Evolutionary conservation across 2,329 filamentous ascomycete genomes (phyloP).

Genomic region (Ophiocordyceps robertsii): DNA sequence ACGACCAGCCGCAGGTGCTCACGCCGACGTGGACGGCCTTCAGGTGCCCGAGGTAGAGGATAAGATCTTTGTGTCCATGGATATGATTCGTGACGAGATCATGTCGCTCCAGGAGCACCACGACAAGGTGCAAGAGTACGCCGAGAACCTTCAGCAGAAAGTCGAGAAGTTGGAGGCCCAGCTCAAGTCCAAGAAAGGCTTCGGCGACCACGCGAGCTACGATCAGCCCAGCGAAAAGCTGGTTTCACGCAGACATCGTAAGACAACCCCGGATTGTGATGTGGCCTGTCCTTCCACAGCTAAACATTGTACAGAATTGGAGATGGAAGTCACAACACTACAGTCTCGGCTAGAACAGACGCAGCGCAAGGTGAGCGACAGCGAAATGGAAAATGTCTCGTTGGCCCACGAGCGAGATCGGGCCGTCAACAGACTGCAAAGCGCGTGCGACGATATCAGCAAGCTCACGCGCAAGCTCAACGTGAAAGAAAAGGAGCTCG

Average conservation of each 20-base stretch:
- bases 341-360: conserved; percentile 48
- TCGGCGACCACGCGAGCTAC: conserved; percentile 24
- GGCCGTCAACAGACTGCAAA: conserved; percentile 46
- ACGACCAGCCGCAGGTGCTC: conserved; percentile 18
- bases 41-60: conserved; percentile 39
- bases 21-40: conserved; percentile 36
- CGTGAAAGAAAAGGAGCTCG: conserved; percentile 26
- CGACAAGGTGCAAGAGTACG: conserved; percentile 40
- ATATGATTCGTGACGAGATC: conserved; percentile 48
- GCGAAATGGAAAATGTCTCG: conserved; percentile 49
- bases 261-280: conserved; percentile 15
- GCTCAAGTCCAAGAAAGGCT: conserved; percentile 29
- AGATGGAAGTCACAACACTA: conserved; percentile 45
- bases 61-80: conserved; percentile 45
- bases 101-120: conserved; percentile 42
- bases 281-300: background rate
- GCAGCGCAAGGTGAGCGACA: conserved; percentile 47
- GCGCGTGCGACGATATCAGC: conserved; percentile 45
- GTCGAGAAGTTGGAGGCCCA: conserved; percentile 36
- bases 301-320: conserved; percentile 29
- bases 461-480: conserved; percentile 30
- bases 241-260: conserved; percentile 41
- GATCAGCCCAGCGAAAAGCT: conserved; percentile 31
- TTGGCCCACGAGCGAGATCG: conserved; percentile 52
- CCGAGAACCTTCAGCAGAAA: conserved; percentile 37